Conservation (phyloP, 176 grass and related monocot species). For the Echinochloa phyllopogon region DNA sequence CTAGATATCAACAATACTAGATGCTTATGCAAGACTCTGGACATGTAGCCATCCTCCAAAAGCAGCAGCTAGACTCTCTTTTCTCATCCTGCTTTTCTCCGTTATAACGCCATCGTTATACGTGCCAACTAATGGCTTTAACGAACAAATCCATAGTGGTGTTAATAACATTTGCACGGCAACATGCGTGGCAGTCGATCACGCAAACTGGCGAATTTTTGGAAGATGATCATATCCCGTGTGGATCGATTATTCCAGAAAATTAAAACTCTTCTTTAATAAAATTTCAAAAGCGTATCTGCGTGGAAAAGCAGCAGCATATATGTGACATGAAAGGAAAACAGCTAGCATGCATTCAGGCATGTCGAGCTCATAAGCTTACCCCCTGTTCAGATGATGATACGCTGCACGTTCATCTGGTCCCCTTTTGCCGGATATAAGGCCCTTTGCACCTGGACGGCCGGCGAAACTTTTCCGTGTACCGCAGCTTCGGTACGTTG, state of each 20-base stretch:
- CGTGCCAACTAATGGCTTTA: background rate
- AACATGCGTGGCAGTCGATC: background rate
- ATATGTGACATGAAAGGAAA: background rate
- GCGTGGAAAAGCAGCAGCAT: background rate
- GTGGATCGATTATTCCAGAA: background rate
- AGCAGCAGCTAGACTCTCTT: background rate
- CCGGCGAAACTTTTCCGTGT: background rate
- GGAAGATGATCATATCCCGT: background rate
- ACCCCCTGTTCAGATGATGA: background rate
- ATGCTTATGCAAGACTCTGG: background rate
- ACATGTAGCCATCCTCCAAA: conserved; percentile 28
- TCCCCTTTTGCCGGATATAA: background rate
- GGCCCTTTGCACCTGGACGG: background rate
- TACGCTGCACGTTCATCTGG: conserved; percentile 3
- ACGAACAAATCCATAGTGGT: background rate
- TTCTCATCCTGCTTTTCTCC: background rate
- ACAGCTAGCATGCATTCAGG: background rate
- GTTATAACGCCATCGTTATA: background rate
- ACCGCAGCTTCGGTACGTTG: background rate
- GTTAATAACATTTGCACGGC: background rate
- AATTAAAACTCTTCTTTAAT: background rate
- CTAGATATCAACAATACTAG: background rate
- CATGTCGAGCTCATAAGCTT: background rate
- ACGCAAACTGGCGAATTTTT: background rate
- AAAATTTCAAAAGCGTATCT: background rate